These are phyloP conservation scores for Thalassiosira hispida DNA, from an alignment of 352 stramenopile species.

Conservation along the genomic window DNA sequence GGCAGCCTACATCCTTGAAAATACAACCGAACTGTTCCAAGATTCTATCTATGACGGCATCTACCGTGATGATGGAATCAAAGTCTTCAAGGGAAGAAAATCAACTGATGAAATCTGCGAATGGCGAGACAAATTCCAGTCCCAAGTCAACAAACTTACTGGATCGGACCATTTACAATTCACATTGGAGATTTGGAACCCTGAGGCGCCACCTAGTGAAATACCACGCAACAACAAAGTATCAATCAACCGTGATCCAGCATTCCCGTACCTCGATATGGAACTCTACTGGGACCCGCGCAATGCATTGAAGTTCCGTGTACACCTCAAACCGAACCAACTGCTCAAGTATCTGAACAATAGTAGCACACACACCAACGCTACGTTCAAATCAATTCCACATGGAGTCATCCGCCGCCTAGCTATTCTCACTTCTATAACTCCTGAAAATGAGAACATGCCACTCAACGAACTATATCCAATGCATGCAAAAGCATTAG, in stretches of 20 bases:
- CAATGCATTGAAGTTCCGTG: slow-evolving; percentile 5
- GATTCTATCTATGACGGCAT: slow-evolving; percentile 15
- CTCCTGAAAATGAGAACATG: slow-evolving; percentile 3
- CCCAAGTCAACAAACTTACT: background rate
- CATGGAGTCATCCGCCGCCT: slow-evolving; percentile 8
- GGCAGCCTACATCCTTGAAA: slow-evolving; percentile 32
- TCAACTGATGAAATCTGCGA: slow-evolving; percentile 14
- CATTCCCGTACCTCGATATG: slow-evolving; percentile 29
- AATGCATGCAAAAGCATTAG: background rate
- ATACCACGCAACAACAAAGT: slow-evolving; percentile 2
- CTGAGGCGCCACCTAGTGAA: slow-evolving; percentile 3
- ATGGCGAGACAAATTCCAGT: slow-evolving; percentile 11
- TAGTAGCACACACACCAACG: slow-evolving; percentile 25
- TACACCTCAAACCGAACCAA: slow-evolving; percentile 44
- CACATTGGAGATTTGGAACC: slow-evolving; percentile 34
- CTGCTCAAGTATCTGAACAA: slow-evolving; percentile 47
- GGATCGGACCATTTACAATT: slow-evolving; percentile 30
- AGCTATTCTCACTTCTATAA: slow-evolving; percentile 7
- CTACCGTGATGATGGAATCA: slow-evolving; percentile 32
- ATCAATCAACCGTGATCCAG: background rate
- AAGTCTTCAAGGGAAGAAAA: slow-evolving; percentile 4
- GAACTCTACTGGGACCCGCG: slow-evolving; percentile 16
- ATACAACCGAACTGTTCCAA: slow-evolving; percentile 6
- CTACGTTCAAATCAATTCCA: slow-evolving; percentile 31
- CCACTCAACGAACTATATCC: slow-evolving; percentile 22